phyloP scores from a whole-genome alignment of 1,139 yeast genomes.

The Zygoascus meyerae region DNA sequence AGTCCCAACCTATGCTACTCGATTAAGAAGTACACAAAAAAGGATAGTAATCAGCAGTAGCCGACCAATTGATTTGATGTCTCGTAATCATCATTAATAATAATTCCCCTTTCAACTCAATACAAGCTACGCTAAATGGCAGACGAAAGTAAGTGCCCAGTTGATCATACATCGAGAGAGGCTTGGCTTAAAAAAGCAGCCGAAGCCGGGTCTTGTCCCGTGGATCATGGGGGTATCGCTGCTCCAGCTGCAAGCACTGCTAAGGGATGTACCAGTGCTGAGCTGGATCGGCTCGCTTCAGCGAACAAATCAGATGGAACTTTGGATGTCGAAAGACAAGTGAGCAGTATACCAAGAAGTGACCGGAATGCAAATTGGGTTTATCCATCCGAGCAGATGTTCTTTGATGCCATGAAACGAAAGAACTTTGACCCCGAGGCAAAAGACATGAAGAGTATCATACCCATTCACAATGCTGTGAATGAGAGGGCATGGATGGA shows the following conservation, averaged over 20 bases:
- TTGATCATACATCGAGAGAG: slow-evolving; percentile 30
- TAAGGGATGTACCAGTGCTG: slow-evolving; percentile 28
- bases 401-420: slow-evolving; percentile 88
- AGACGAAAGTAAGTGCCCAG: slow-evolving; percentile 29
- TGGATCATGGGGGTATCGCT: neutral
- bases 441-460: slow-evolving; percentile 80
- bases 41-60: too few species aligned
- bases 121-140: neutral
- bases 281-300: slow-evolving; percentile 39
- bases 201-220: slow-evolving; percentile 6
- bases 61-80: too few species aligned
- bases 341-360: slow-evolving; percentile 82
- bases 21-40: too few species aligned
- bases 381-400: slow-evolving; percentile 93
- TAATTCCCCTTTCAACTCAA: too few species aligned
- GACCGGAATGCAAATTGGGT: slow-evolving; percentile 64
- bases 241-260: slow-evolving; percentile 28
- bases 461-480: slow-evolving; percentile 90
- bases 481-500: slow-evolving; percentile 91
- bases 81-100: too few species aligned
- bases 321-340: slow-evolving; percentile 51
- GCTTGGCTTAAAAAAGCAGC: slow-evolving; percentile 22
- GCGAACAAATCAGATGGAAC: slow-evolving; percentile 19
- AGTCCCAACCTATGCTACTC: too few species aligned
- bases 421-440: slow-evolving; percentile 84